Percentiles rank a stretch among this genome's conserved stretches.
phyloP scores from a whole-genome alignment of 805 yeast genomes.

The Danielia reshetovae region DNA sequence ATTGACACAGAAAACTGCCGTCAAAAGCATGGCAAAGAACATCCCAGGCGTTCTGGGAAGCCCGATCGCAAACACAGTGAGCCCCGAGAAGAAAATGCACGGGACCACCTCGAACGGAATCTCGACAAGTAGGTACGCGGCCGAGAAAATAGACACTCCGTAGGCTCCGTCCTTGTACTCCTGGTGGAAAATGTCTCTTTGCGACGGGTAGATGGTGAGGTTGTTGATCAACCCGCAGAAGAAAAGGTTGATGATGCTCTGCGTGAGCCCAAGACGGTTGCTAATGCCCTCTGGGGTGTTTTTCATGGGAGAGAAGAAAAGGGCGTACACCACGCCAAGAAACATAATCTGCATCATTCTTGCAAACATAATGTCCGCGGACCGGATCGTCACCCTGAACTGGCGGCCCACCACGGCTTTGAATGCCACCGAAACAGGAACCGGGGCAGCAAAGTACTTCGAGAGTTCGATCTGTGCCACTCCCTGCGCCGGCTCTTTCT shows the following conservation, averaged over 20 bases:
- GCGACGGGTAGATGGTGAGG: slow-evolving; percentile 69
- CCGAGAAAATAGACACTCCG: slow-evolving; percentile 59
- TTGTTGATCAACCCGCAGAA: slow-evolving; percentile 80
- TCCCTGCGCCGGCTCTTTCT: slow-evolving; percentile 29
- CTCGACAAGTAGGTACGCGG: slow-evolving; percentile 57
- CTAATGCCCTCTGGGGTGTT: slow-evolving; percentile 47
- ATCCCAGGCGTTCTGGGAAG: slow-evolving; percentile 63
- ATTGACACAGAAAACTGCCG: slow-evolving; percentile 51
- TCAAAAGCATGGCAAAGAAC: slow-evolving; percentile 61
- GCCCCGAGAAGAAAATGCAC: slow-evolving; percentile 52
- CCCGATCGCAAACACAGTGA: slow-evolving; percentile 69
- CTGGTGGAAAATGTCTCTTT: slow-evolving; percentile 70
- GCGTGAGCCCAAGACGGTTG: slow-evolving; percentile 71
- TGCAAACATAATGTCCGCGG: slow-evolving; percentile 56
- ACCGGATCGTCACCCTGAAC: slow-evolving; percentile 29
- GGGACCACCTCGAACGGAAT: slow-evolving; percentile 65
- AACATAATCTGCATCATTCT: slow-evolving; percentile 63
- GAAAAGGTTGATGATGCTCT: slow-evolving; percentile 67
- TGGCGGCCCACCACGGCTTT: slow-evolving; percentile 31
- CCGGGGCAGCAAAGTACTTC: not conserved
- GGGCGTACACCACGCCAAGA: slow-evolving; percentile 59
- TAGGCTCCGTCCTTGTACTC: slow-evolving; percentile 74
- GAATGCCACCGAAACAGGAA: slow-evolving; percentile 25
- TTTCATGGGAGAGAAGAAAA: slow-evolving; percentile 51
- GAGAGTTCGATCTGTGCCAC: slow-evolving; percentile 3